Conservation (phyloP, 2,329 filamentous ascomycete species). For the Hypomyces rosellus region DNA sequence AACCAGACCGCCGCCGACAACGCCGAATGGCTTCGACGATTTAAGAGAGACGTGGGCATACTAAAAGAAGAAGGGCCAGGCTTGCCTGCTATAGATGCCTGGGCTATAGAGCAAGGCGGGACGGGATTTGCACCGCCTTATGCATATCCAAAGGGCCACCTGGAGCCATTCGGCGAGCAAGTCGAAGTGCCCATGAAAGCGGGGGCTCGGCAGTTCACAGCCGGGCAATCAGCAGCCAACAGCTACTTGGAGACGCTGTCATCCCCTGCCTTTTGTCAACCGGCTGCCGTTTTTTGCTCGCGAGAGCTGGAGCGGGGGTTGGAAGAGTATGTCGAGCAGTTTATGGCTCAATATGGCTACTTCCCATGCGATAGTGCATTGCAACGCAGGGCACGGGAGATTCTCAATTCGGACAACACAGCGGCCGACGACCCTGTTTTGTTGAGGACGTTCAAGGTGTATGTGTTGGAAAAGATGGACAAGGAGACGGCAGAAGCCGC, state of each 20-base stretch:
- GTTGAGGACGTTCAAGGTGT: slow-evolving; percentile 47
- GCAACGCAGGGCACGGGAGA: slow-evolving; percentile 39
- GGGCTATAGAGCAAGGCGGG: slow-evolving; percentile 45
- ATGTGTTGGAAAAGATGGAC: slow-evolving; percentile 30
- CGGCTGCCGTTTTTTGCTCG: slow-evolving; percentile 50
- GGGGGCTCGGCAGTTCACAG: slow-evolving; percentile 35
- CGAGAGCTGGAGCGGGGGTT: slow-evolving; percentile 52
- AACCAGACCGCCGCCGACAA: slow-evolving; percentile 30
- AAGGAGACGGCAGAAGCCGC: slow-evolving; percentile 9
- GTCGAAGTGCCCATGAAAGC: slow-evolving; percentile 28
- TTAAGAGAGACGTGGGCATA: slow-evolving; percentile 54
- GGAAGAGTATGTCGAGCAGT: slow-evolving; percentile 38
- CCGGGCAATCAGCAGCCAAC: slow-evolving; percentile 40
- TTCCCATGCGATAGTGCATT: slow-evolving; percentile 46
- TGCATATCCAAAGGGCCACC: slow-evolving; percentile 36
- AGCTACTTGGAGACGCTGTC: slow-evolving; percentile 41
- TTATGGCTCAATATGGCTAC: slow-evolving; percentile 30
- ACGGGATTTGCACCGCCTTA: slow-evolving; percentile 52
- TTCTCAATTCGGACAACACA: slow-evolving; percentile 41
- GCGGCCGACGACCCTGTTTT: slow-evolving; percentile 49
- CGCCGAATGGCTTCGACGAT: slow-evolving; percentile 55
- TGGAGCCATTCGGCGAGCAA: slow-evolving; percentile 29
- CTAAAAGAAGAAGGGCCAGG: slow-evolving; percentile 45
- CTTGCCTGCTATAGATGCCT: slow-evolving; percentile 35
- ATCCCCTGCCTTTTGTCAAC: slow-evolving; percentile 35